Evolutionary conservation across 164 flowering plant species (phyloP).

Genomic region (Aristolochia fimbriata): DNA sequence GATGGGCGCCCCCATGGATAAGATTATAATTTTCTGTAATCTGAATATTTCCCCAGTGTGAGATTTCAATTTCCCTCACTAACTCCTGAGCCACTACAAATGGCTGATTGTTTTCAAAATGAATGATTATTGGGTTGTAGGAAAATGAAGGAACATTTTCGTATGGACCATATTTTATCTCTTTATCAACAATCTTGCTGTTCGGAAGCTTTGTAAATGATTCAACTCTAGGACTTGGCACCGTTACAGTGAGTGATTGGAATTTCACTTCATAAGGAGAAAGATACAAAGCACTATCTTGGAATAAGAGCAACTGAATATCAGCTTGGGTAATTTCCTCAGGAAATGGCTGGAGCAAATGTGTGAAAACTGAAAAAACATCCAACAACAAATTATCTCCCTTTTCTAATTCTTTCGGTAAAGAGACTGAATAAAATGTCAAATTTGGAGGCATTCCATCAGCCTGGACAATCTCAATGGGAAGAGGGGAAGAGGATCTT

Average conservation of each 20-base stretch:
- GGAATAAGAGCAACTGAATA: slow-evolving; percentile 62
- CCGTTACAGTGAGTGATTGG: slow-evolving; percentile 56
- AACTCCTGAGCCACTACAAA: slow-evolving; percentile 76
- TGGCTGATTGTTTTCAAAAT: slow-evolving; percentile 65
- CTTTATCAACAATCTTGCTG: slow-evolving; percentile 58
- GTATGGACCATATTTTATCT: slow-evolving; percentile 86
- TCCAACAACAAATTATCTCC: slow-evolving; percentile 61
- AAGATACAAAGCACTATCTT: slow-evolving; percentile 67
- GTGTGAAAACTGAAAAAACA: slow-evolving; percentile 54
- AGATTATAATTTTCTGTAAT: slow-evolving; percentile 78
- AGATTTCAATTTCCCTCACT: slow-evolving; percentile 80
- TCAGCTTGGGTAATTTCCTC: slow-evolving; percentile 84
- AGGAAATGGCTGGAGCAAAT: slow-evolving; percentile 68
- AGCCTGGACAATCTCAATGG: slow-evolving; percentile 35
- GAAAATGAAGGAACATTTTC: slow-evolving; percentile 63
- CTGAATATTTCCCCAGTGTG: slow-evolving; percentile 96
- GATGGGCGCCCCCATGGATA: slow-evolving; percentile 73
- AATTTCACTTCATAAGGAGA: slow-evolving; percentile 67
- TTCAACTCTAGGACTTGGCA: slow-evolving; percentile 73
- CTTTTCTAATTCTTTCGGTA: slow-evolving; percentile 48
- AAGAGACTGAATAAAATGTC: slow-evolving; percentile 48
- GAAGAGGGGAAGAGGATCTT: slow-evolving; percentile 25
- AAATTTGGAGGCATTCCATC: slow-evolving; percentile 58
- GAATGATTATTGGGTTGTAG: slow-evolving; percentile 55
- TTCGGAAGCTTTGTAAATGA: slow-evolving; percentile 69